Evolutionary conservation across 371 early-diverging fungal species (phyloP), one percentile per base, ranked within the genome.

Genomic region (Capillidium rhysosporum): DNA sequence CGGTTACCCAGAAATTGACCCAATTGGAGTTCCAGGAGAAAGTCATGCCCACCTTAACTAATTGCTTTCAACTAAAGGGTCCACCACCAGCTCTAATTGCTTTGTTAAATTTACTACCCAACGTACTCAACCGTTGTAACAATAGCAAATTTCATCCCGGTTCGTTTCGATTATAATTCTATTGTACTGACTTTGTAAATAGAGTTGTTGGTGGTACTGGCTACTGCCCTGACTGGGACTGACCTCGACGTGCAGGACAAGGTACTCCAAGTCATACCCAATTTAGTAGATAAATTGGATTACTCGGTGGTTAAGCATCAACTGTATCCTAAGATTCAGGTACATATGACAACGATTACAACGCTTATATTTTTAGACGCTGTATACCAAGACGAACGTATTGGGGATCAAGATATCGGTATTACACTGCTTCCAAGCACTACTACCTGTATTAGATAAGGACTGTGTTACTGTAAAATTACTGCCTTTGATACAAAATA

Each of bases 371-470:
- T 34, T 34, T 26, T 64, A 75, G 71, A 67, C 72, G 1, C 63
- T 86, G 21, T 84, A 80, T 62, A 63, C 70, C 0, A 72, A 76
- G 55, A 78, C 89, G 0, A 77, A 73, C 1, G 63, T 79, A 0
- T 62, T 89, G 12, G 69, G 84, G 0, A 79, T 83, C 45, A 85
- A 86, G 61, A 68, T 86, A 34, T 77, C 74, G 31, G 76, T 83
- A 0, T 65, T 89, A 2, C 73, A 77, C n/a, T 80, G 84, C 40
- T 76, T 89, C 49, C 80, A 79, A 39, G 64, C 76, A 0, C 73
- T 85, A 70, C 71, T 87, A 56, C 75, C 76, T 60, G 61, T 72
- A 1, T 58, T 89, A 49, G 86, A 86, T 55, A 80, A 79, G 70
- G 72, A 74, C 62, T 31, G 56, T 18, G 34, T 14, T n/a, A 16